Conservation (phyloP, 306 rosid genomes). For the Dalbergia cochinchinensis region DNA sequence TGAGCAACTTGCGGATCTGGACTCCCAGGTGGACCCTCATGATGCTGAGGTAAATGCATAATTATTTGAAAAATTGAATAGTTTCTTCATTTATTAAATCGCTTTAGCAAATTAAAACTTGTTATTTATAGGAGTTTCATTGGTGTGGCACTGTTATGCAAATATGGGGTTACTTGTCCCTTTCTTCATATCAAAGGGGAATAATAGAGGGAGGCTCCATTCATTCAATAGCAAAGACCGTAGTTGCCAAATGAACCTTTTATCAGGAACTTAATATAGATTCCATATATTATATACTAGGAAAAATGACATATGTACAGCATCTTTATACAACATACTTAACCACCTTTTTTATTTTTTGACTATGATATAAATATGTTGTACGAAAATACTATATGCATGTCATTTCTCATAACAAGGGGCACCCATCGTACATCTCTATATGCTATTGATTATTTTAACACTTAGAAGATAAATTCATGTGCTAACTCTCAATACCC, state of each 20-base stretch:
- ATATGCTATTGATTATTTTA: constrained; percentile 3
- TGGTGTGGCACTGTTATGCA: constrained; percentile 30
- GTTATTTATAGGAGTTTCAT: constrained; percentile 31
- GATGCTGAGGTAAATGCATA: constrained; percentile 53
- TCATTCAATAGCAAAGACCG: constrained; percentile 47
- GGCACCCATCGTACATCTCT: neutral
- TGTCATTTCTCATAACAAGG: neutral
- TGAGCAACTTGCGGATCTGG: constrained; percentile 56
- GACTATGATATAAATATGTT: too few species aligned
- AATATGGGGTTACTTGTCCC: constrained; percentile 33
- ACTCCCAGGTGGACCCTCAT: constrained; percentile 52
- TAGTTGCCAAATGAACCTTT: constrained; percentile 33
- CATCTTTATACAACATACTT: too few species aligned
- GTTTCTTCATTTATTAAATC: constrained; percentile 25
- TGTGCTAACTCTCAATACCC: too few species aligned
- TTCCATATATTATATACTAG: neutral
- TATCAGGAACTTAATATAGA: constrained; percentile 30
- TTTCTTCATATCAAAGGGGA: constrained; percentile 37
- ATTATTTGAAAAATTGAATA: constrained; percentile 12
- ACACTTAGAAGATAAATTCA: too few species aligned
- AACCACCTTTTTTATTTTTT: too few species aligned
- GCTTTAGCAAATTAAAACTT: constrained; percentile 24
- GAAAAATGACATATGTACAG: too few species aligned
- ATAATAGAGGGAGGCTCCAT: constrained; percentile 44
- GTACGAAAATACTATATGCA: too few species aligned